These are phyloP conservation scores for Blastobotrys buckinghamii DNA, from an alignment of 1,139 yeast species.

Conservation along the genomic window DNA sequence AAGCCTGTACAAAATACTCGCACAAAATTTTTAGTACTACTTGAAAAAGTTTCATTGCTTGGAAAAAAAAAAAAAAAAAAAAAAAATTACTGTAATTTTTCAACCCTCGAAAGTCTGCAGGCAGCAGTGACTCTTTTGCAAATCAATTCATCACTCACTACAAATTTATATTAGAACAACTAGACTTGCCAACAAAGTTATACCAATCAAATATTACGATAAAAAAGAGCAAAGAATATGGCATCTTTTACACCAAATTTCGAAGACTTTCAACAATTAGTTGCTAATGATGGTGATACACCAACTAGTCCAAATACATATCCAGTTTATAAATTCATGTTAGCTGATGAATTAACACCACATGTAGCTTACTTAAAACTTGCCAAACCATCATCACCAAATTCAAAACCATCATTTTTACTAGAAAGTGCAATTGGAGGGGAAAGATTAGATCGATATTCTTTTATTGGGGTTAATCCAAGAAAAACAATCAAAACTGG, in stretches of 20 bases:
- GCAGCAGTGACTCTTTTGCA: no score
- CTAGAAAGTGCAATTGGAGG: slow-evolving; percentile 88
- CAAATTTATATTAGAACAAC: no score
- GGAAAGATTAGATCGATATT: slow-evolving; percentile 81
- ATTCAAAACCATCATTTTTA: slow-evolving; percentile 60
- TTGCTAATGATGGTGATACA: slow-evolving; percentile 7
- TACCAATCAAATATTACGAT: background rate
- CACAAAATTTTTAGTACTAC: no score
- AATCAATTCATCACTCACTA: no score
- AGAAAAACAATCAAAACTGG: slow-evolving; percentile 80
- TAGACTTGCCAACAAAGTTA: no score
- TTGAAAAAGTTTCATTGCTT: no score
- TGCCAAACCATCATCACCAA: slow-evolving; percentile 46
- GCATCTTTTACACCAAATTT: slow-evolving; percentile 5
- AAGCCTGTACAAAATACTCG: no score
- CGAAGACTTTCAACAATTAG: slow-evolving; percentile 8
- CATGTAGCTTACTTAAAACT: slow-evolving; percentile 85
- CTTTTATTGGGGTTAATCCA: slow-evolving; percentile 86
- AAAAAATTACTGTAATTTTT: no score
- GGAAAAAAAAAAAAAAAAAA: no score
- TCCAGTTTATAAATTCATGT: slow-evolving; percentile 71
- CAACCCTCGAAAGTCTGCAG: no score
- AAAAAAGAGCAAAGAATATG: background rate
- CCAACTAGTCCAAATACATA: slow-evolving; percentile 46
- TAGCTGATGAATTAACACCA: slow-evolving; percentile 77